Conservation (phyloP, 768 basidiomycete genomes). For the Vararia minispora region DNA sequence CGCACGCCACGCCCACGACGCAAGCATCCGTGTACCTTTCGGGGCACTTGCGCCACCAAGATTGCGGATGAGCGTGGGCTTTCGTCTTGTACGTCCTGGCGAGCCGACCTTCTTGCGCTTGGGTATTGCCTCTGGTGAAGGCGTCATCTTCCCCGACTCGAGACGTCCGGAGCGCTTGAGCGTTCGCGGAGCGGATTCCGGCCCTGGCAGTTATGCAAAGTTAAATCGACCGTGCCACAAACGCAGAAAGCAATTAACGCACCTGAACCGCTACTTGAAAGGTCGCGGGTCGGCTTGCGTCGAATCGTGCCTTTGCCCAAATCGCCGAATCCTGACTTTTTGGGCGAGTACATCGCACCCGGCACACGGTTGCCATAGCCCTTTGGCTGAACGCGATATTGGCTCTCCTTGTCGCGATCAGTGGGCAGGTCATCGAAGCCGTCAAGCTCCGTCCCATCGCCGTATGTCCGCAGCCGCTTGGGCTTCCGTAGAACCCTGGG, state of each 20-base stretch:
- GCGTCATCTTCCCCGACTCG: conserved; percentile 35
- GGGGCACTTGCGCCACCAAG: conserved; percentile 53
- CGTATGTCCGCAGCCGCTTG: conserved; percentile 66
- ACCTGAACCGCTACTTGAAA: conserved; percentile 27
- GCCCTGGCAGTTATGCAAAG: conserved; percentile 12
- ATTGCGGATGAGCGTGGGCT: conserved; percentile 84
- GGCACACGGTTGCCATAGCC: conserved; percentile 53
- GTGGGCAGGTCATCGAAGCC: conserved; percentile 80
- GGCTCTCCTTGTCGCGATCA: conserved; percentile 71
- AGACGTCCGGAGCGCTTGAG: conserved; percentile 48
- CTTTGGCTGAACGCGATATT: conserved; percentile 67
- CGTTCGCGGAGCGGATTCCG: conserved; percentile 14
- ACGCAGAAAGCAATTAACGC: conserved; percentile 8
- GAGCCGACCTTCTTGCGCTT: conserved; percentile 46
- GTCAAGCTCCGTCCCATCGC: conserved; percentile 87
- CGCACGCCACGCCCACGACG: conserved; percentile 3
- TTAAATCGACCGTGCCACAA: conserved; percentile 18
- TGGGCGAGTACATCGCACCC: conserved; percentile 33
- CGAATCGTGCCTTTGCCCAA: conserved; percentile 45
- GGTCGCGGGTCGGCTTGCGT: conserved; percentile 42
- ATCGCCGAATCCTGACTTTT: conserved; percentile 28
- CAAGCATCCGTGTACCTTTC: conserved; percentile 46
- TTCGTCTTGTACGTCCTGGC: conserved; percentile 43
- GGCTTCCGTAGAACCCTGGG: conserved; percentile 66
- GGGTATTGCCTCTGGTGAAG: conserved; percentile 16